phyloP scores from a whole-genome alignment of 2,329 filamentous ascomycete genomes.

The Fusarium oligoseptatum region DNA sequence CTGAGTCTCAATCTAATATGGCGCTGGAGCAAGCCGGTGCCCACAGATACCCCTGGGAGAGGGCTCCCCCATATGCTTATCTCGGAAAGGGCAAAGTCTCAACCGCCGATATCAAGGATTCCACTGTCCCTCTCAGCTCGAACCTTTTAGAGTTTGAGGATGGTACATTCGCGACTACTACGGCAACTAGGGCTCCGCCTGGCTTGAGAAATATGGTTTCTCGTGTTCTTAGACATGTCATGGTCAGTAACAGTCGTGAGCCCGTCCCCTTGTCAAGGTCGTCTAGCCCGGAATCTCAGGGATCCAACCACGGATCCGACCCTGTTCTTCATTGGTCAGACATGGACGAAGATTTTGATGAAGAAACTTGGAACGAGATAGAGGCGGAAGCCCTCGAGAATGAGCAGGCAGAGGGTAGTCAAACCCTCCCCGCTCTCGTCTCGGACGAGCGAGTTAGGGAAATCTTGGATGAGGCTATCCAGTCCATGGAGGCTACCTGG shows the following conservation, averaged over 20 bases:
- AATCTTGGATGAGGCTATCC: conserved; percentile 68
- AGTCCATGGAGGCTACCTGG: conserved; percentile 68
- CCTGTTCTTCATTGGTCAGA: conserved; percentile 30
- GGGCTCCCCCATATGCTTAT: conserved; percentile 48
- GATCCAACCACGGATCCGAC: conserved; percentile 16
- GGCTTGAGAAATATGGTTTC: conserved; percentile 61
- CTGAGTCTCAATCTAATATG: not conserved
- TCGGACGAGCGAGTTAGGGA: conserved; percentile 59
- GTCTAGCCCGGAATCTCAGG: conserved; percentile 10
- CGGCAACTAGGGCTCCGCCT: conserved; percentile 50
- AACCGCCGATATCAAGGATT: conserved; percentile 40
- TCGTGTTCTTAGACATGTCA: conserved; percentile 55
- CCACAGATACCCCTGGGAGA: conserved; percentile 40
- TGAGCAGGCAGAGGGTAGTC: conserved; percentile 5
- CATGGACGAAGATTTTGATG: conserved; percentile 57
- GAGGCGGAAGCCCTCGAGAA: conserved; percentile 54
- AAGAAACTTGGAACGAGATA: conserved; percentile 72
- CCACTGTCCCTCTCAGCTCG: conserved; percentile 38
- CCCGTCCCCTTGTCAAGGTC: conserved; percentile 28
- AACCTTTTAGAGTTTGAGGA: conserved; percentile 35
- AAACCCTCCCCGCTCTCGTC: conserved; percentile 47
- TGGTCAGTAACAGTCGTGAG: conserved; percentile 49
- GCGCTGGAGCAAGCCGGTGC: not conserved
- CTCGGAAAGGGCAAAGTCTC: conserved; percentile 52
- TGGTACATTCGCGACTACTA: conserved; percentile 46